These are phyloP conservation scores for Metschnikowia dekortorum DNA, from an alignment of 805 yeast genomes.

Conservation along the genomic window DNA sequence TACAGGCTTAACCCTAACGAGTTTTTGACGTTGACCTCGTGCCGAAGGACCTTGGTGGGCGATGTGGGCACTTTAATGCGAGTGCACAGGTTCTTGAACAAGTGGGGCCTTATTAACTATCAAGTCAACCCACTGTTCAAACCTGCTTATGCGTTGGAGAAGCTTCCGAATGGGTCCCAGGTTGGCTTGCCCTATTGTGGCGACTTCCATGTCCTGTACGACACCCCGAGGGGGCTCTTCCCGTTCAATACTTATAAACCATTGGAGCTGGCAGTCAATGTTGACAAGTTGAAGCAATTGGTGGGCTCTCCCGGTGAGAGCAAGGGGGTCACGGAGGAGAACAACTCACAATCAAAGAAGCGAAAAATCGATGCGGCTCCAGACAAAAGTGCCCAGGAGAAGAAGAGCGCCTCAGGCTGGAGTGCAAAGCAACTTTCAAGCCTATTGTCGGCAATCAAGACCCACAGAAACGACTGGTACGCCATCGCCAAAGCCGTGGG, in stretches of 20 bases:
- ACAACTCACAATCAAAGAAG: slow-evolving; percentile 23
- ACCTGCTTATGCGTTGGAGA: slow-evolving; percentile 58
- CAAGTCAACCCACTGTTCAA: slow-evolving; percentile 79
- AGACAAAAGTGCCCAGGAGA: neutral
- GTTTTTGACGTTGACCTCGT: slow-evolving; percentile 83
- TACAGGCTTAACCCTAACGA: slow-evolving; percentile 87
- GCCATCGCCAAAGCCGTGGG: slow-evolving; percentile 59
- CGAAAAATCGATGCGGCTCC: slow-evolving; percentile 12
- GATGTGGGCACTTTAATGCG: slow-evolving; percentile 88
- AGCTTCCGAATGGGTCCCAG: slow-evolving; percentile 37
- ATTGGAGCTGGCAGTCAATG: slow-evolving; percentile 49
- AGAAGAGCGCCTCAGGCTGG: slow-evolving; percentile 47
- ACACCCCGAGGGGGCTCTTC: slow-evolving; percentile 87
- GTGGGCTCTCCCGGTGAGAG: slow-evolving; percentile 12
- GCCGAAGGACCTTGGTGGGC: slow-evolving; percentile 84
- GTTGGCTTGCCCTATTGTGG: slow-evolving; percentile 67
- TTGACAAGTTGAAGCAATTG: slow-evolving; percentile 29
- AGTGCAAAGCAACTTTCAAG: slow-evolving; percentile 54
- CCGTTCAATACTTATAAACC: slow-evolving; percentile 84
- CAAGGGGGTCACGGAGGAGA: neutral
- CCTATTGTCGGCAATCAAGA: slow-evolving; percentile 59
- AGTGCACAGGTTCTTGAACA: slow-evolving; percentile 74
- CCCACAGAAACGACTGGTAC: slow-evolving; percentile 73
- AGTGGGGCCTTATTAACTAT: slow-evolving; percentile 92
- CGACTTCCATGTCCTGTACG: slow-evolving; percentile 70